Conservation (phyloP, 2,329 filamentous ascomycete genomes). For the Alternaria infectoria region DNA sequence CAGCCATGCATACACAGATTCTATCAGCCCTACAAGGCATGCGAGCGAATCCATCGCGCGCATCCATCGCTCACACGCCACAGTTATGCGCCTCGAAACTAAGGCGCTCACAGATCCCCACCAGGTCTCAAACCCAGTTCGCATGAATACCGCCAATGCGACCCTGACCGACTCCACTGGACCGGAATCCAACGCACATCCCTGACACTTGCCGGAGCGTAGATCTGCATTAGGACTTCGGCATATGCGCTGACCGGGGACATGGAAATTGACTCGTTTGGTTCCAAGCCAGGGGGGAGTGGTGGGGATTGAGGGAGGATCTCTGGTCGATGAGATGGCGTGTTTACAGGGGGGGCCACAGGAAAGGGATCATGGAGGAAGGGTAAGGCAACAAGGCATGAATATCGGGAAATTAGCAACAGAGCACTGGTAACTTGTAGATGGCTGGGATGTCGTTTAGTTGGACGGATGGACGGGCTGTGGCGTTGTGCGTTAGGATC, state of each 20-base stretch:
- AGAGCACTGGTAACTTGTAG: neutral
- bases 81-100: conserved; percentile 10
- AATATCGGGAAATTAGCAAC: conserved; percentile 2
- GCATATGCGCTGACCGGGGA: neutral
- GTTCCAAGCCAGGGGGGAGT: neutral
- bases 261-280: neutral
- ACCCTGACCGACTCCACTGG: conserved; percentile 1
- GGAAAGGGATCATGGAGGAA: neutral
- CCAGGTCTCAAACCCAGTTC: conserved; percentile 4
- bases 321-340: neutral
- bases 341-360: neutral
- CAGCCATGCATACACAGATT: conserved; percentile 7
- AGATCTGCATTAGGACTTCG: conserved; percentile 1
- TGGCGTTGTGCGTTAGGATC: neutral
- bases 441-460: neutral
- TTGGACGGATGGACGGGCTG: neutral
- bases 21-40: conserved; percentile 16
- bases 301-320: neutral
- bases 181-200: neutral
- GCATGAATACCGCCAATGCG: conserved; percentile 7
- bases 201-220: neutral
- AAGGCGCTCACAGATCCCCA: conserved; percentile 8
- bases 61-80: conserved; percentile 2
- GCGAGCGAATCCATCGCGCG: conserved; percentile 5
- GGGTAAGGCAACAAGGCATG: neutral